Percentiles rank a stretch among this genome's conserved stretches.
Conservation (phyloP, 345 rosid species). For the Pistacia integerrima region DNA sequence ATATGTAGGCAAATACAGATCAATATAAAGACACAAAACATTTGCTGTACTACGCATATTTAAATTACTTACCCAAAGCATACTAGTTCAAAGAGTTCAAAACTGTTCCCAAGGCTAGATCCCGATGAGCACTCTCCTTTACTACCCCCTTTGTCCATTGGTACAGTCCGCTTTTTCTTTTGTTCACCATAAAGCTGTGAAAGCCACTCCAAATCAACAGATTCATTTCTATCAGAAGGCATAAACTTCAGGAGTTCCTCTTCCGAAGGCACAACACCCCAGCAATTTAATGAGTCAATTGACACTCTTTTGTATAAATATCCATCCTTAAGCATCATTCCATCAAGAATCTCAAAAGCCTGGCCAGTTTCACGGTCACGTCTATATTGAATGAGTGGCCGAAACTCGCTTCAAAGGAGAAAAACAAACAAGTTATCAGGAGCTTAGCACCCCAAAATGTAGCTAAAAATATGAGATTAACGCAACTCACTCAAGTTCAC, state of each 20-base stretch:
- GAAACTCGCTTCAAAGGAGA: conserved; percentile 65
- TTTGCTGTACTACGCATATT: conserved; percentile 19
- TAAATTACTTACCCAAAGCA: conserved; percentile 67
- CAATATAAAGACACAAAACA: conserved; percentile 3
- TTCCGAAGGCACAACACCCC: conserved; percentile 71
- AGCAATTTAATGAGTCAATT: conserved; percentile 67
- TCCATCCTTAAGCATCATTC: conserved; percentile 90
- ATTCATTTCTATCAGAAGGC: conserved; percentile 60
- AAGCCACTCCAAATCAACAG: conserved; percentile 84
- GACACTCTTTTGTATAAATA: conserved; percentile 77
- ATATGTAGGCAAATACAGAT: conserved; percentile 23
- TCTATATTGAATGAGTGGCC: conserved; percentile 75
- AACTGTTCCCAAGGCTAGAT: conserved; percentile 41
- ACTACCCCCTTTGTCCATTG: conserved; percentile 54
- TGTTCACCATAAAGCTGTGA: conserved; percentile 79
- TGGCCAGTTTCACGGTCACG: conserved; percentile 86
- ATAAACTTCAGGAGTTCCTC: conserved; percentile 82
- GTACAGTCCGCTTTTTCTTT: conserved; percentile 51
- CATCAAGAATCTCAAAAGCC: conserved; percentile 73
- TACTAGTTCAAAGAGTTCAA: conserved; percentile 67
- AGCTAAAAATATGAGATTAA: conserved; percentile 16
- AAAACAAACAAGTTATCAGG: conserved; percentile 11
- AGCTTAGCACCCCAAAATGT: conserved; percentile 1
- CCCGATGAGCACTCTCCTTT: conserved; percentile 72
- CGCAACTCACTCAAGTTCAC: conserved; percentile 81